Evolutionary conservation across 352 stramenopile species (phyloP), one percentile per base, ranked within the genome.

Genomic region (Pythium aphanidermatum): DNA sequence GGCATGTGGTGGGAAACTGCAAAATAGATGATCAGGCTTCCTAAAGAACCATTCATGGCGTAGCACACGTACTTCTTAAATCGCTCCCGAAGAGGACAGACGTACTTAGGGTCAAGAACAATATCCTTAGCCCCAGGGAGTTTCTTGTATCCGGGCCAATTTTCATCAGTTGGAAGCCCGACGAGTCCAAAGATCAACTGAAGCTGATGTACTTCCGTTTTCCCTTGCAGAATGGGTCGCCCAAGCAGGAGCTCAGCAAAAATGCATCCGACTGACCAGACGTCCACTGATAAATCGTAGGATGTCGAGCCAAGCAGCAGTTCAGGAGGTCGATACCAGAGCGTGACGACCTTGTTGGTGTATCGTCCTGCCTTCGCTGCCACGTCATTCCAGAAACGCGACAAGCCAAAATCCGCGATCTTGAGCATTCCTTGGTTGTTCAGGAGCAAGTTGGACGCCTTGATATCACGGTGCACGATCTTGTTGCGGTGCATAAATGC

Each of bases 311-410:
- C 89, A 41, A 98, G 76, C 21, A 98, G 60, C 17, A 98, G 69
- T 55, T 98, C 93, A 0, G 93, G 93, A 1, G 92, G 76, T 21
- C 93, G 76, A 59, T 98, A 98, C 93, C 93, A 98, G 16, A 95
- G 63, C 21, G 93, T 98, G 10, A 96, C 92, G 4, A 98, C 93
- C 51, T 98, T 98, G 68, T 98, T 96, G 16, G 91, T 97, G 44
- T 93, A 93, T 16, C 74, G 62, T 17, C 81, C 81, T 13, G 78
- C 80, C 41, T 90, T 89, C 21, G 79, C 79, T 25, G 86, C 87
- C 5, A 88, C 76, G 48, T 92, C 82, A 34, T 87, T 93, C 79
- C 79, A 93, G 36, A 83, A 91, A 10, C 82, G 68, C 19, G 79
- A 90, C 17, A 93, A 63, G 1, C 82, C 82, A 51, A 91, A 93